Evolutionary conservation across 805 yeast genomes (phyloP).

Genomic region (Yarrowia hollandica): DNA sequence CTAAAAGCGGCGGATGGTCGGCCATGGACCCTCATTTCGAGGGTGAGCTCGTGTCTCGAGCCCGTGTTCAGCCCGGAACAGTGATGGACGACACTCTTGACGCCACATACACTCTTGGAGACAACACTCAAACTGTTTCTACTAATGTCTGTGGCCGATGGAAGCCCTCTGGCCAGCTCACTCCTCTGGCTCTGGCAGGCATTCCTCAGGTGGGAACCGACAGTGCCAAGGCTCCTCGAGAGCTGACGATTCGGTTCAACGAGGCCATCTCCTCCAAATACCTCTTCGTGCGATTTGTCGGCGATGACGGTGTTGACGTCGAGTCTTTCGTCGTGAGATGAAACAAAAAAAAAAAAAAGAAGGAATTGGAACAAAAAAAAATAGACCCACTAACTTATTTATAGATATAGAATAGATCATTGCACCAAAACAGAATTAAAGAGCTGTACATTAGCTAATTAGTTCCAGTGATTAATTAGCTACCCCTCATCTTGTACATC

Average conservation of each 20-base stretch:
- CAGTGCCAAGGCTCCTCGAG: constrained; percentile 3
- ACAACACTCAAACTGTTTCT: background rate
- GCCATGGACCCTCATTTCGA: constrained; percentile 16
- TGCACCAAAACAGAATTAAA: too few relatives aligned
- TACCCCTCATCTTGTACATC: too few relatives aligned
- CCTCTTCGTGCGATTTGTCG: constrained; percentile 8
- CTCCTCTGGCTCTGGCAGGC: constrained; percentile 4
- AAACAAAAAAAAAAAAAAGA: background rate
- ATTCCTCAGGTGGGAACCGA: constrained; percentile 14
- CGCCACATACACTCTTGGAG: constrained; percentile 14
- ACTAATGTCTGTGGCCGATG: constrained; percentile 13
- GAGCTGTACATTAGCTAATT: too few relatives aligned
- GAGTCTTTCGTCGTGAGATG: constrained; percentile 21
- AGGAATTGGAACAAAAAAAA: too few relatives aligned
- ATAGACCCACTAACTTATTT: constrained; percentile 15
- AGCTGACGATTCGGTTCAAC: constrained; percentile 4
- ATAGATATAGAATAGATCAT: constrained; percentile 14
- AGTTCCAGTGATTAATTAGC: too few relatives aligned
- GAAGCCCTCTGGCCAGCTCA: constrained; percentile 5
- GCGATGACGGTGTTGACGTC: constrained; percentile 17
- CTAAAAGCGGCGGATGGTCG: constrained; percentile 21
- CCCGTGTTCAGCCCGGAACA: background rate
- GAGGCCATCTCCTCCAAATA: constrained; percentile 7
- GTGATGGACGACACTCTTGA: constrained; percentile 5
- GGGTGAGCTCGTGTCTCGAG: constrained; percentile 17